Percentiles rank a stretch among this genome's conserved stretches.
Evolutionary conservation across 768 basidiomycete species (phyloP).

Genomic region (Leccinum pellstonianum): DNA sequence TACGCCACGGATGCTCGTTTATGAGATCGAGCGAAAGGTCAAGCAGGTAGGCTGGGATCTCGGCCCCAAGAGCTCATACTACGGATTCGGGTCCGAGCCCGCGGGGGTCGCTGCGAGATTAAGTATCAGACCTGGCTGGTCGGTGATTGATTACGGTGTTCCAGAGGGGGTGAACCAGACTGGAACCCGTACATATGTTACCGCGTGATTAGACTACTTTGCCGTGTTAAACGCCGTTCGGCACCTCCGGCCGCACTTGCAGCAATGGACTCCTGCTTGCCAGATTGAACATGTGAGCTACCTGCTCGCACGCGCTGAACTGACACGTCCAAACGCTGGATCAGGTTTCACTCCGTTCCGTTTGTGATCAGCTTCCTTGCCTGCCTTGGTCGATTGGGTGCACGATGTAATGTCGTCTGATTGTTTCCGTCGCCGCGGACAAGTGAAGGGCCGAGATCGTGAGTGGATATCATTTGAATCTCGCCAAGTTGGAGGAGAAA

Average conservation of each 20-base stretch:
- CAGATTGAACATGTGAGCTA: not conserved
- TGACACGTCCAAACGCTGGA: not conserved
- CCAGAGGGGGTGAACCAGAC: not conserved
- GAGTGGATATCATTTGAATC: constrained; percentile 2
- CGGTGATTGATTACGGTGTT: not conserved
- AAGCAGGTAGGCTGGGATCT: not conserved
- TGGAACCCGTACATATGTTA: not conserved
- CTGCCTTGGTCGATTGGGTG: not conserved
- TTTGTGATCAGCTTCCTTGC: constrained; percentile 1
- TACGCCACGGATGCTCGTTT: not conserved
- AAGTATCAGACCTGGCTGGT: not conserved
- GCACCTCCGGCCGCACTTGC: not conserved
- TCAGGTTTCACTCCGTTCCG: constrained; percentile 4
- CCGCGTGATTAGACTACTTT: not conserved
- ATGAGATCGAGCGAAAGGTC: constrained; percentile 1
- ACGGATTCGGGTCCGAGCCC: not conserved
- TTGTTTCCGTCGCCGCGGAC: not conserved
- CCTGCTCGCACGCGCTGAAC: not conserved
- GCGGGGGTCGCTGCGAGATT: not conserved
- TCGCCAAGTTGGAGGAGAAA: constrained; percentile 9
- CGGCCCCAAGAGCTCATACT: not conserved
- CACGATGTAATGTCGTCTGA: not conserved
- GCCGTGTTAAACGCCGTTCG: not conserved
- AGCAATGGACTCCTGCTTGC: not conserved
- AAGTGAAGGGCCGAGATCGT: constrained; percentile 9